Evolutionary conservation across 2,329 filamentous ascomycete species (phyloP).

Genomic region (Penicillium psychrosexuale): DNA sequence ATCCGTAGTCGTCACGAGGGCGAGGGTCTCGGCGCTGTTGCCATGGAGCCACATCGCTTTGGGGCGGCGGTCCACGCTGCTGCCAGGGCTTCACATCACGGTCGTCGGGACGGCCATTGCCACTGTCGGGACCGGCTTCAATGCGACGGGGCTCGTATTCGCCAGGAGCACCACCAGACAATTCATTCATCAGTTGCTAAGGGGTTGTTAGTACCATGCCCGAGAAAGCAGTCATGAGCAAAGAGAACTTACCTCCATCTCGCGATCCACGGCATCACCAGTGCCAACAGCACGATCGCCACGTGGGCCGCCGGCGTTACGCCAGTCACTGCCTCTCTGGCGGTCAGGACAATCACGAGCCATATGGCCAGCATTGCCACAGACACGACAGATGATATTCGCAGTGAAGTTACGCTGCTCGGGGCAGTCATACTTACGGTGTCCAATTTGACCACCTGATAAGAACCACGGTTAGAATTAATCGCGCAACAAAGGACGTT

Average conservation of each 20-base stretch:
- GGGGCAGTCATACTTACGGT: conserved; percentile 97
- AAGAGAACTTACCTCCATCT: conserved; percentile 74
- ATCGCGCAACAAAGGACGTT: not conserved
- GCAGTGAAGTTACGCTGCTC: conserved; percentile 98
- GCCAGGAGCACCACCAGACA: conserved; percentile 67
- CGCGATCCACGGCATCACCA: conserved; percentile 83
- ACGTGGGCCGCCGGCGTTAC: conserved; percentile 62
- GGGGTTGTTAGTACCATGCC: conserved; percentile 42
- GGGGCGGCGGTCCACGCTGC: conserved; percentile 70
- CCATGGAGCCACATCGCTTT: conserved; percentile 79
- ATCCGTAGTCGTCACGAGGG: conserved; percentile 46
- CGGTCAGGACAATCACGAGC: conserved; percentile 95
- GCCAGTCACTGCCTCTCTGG: conserved; percentile 86
- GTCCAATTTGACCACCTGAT: conserved; percentile 84
- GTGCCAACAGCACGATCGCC: conserved; percentile 64
- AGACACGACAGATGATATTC: conserved; percentile 97
- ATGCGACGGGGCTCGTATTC: conserved; percentile 71
- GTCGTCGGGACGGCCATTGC: conserved; percentile 34
- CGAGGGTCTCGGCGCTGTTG: conserved; percentile 56
- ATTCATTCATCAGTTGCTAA: conserved; percentile 95
- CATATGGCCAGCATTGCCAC: conserved; percentile 97
- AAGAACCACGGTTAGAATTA: conserved; percentile 17
- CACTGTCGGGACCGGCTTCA: conserved; percentile 71
- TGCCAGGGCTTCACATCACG: conserved; percentile 79
- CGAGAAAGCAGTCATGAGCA: not conserved